Evolutionary conservation across 2,329 filamentous ascomycete species (phyloP), one percentile per base, ranked within the genome.

Genomic region (Aspergillus spinulosporus): DNA sequence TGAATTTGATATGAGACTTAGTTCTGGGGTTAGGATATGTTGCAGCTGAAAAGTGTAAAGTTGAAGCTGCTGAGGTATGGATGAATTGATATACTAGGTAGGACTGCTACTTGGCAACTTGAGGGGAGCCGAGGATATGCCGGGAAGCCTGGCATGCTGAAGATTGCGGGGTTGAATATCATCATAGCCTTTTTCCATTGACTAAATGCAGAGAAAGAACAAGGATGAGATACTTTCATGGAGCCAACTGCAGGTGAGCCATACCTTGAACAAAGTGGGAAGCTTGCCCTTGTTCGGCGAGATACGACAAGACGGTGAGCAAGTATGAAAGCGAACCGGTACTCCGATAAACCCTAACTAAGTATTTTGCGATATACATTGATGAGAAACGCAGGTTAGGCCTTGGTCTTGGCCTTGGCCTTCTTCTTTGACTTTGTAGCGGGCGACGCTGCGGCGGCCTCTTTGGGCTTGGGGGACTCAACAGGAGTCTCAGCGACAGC

Each of bases 401-500:
- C 50, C 32, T 50, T 37, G 26, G 37, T 11, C 48, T 50, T 50
- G 26, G 39, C 21, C 48, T 34, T 36, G n/a, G 29, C 3, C 29
- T 49, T 49, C 43, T 45, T 45, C 44, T 47, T 47, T 3, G 44
- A 8, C 29, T 47, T 47, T 15, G 44, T 36, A 15, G 56, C 43
- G 8, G 56, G 52, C 28, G 53, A 51, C 14, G 42, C 21, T 5
- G 44, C 31, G 14, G 42, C 21, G 6, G 44, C 31, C 45, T 43
- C 42, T 31, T 50, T 46, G 15, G 31, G 43, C 49, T 58, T 59
- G 6, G 49, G 49, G 15, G 42, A 45, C 32, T 47, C 44, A 29
- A 11, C 43, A 9, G 43, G 26, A 28, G 49, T 29, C 37, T 54
- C 28, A 12, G 45, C 46, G 15, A 65, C 64, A 53, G 52, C 36